Base-by-base conservation (phyloP, 225 moss, liverwort and hornwort species). In the Polytrichum commune region DNA sequence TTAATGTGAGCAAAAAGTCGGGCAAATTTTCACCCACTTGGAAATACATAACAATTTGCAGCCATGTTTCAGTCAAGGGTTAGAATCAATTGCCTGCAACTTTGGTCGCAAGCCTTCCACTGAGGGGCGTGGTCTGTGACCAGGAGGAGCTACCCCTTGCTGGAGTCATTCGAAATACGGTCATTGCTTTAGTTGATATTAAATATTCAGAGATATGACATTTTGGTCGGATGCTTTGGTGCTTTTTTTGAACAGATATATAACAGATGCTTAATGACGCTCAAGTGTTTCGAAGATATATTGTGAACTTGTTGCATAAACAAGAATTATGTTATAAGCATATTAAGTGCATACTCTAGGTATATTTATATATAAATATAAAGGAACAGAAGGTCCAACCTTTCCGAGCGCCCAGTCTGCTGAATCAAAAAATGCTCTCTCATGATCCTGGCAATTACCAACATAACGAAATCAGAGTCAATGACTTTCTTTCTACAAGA, bases 381-480 rank as follows among this genome's bases (percentile, higher is more conserved):
- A 13, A 60, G 67, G 13, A 67, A 74, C 35, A 64, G 62, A 79
- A 8, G 35, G 35, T 9, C 35, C 35, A 81, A 93, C 90, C 91
- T 97, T 97, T 80, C 91, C 94, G 66, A 97, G 94, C 25, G 94
- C 94, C 97, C 97, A 97, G 73, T 97, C 97, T 63, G 94, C 94
- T 30, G 97, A 97, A 82, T 97, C 97, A 83, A 97, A 97, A 78
- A 92, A 96, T 65, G 92, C 95, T 71, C 92, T 85, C 80, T 92
- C 96, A 71, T 97, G 93, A 81, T 97, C 92, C 93, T 93, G 80
- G 38, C 62, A 4, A 46, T 46, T 13, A 16, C 9, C 32, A 32
- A 32, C 32, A 32, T 4, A 32, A 32, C 8, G 0, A 46, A 16
- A 46, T 16, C 46, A 46, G 13, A 13, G 46, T 46, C 13, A 16